phyloP scores from a whole-genome alignment of 129 eudicot genomes.

The Arctium lappa region DNA sequence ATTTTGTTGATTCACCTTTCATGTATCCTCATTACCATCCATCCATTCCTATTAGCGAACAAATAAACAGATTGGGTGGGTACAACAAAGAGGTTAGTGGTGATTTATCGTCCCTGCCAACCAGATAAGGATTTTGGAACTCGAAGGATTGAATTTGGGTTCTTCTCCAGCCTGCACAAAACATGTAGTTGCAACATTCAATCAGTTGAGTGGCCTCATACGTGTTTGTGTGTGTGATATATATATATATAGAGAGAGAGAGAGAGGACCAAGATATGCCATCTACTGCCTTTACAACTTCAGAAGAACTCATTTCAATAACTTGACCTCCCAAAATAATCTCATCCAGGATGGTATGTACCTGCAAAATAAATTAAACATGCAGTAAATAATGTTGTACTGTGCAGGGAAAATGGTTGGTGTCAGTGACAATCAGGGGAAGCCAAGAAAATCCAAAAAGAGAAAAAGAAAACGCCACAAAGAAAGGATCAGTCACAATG shows the following conservation, averaged over 20 bases:
- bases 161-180: slow-evolving; percentile 61
- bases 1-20: background rate
- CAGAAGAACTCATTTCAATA: slow-evolving; percentile 71
- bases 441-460: background rate
- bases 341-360: slow-evolving; percentile 83
- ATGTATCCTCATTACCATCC: background rate
- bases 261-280: slow-evolving; percentile 58
- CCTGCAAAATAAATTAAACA: slow-evolving; percentile 43
- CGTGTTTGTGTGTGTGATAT: background rate
- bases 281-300: slow-evolving; percentile 69
- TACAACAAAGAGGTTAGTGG: background rate
- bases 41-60: background rate
- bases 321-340: slow-evolving; percentile 94
- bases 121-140: slow-evolving; percentile 50
- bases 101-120: slow-evolving; percentile 58
- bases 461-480: background rate
- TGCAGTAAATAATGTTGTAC: background rate
- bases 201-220: background rate
- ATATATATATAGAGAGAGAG: slow-evolving; percentile 12
- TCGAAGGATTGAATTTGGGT: slow-evolving; percentile 38
- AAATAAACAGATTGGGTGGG: background rate
- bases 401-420: background rate
- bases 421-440: background rate
- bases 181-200: background rate
- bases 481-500: background rate